A percentile compares a stretch with the other conserved stretches of the same genome.
phyloP scores from a whole-genome alignment of 768 basidiomycete species.

The Suillus cothurnatus region DNA sequence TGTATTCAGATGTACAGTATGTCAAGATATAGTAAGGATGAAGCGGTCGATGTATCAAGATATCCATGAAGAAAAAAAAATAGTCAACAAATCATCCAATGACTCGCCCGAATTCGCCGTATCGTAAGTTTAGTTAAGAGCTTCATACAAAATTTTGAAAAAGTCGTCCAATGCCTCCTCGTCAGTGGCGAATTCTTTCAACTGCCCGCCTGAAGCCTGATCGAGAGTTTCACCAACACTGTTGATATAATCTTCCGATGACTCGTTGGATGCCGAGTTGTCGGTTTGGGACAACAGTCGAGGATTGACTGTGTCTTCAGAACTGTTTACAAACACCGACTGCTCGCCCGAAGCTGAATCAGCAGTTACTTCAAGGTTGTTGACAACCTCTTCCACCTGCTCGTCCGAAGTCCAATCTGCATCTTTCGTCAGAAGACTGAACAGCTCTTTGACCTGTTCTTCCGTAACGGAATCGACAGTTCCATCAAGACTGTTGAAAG shows the following conservation, averaged over 20 bases:
- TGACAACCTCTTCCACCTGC: neutral
- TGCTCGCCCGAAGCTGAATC: no score
- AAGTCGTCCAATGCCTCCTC: neutral
- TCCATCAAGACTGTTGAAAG: neutral
- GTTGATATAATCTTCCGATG: no score
- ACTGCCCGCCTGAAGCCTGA: neutral
- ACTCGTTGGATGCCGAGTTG: no score
- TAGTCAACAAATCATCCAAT: neutral
- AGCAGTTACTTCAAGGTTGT: neutral
- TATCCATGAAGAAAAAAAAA: neutral
- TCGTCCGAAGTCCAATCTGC: neutral
- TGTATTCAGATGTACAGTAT: neutral
- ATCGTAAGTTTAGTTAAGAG: no score
- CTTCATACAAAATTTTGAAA: no score
- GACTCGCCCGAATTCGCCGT: neutral
- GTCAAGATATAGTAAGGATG: neutral
- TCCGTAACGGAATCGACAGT: neutral
- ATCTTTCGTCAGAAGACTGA: neutral
- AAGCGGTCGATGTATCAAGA: no score
- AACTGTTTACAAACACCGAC: no score
- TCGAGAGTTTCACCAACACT: no score
- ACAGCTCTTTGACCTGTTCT: neutral
- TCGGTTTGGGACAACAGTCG: no score
- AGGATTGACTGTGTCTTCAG: no score
- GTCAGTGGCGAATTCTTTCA: neutral